Evolutionary conservation across 345 rosid species (phyloP), one percentile per base, ranked within the genome.

Genomic region (Trapa incisa): DNA sequence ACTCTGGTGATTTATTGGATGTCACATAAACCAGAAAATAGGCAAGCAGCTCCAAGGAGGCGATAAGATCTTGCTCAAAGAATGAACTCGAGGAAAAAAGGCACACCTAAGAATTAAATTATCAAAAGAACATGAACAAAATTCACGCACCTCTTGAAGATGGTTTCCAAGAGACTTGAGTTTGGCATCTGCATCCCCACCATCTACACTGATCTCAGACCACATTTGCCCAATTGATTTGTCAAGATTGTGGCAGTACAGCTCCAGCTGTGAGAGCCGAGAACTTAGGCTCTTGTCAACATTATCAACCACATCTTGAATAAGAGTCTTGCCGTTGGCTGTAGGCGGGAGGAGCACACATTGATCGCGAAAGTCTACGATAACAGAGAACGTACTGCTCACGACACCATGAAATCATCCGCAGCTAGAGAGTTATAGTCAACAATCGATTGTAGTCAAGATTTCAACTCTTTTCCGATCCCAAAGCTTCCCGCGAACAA

Each of bases 141-240:
- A 36, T 2, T 36, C 70, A 74, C 80, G 70, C 67, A 89, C 99
- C 89, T 95, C 98, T 75, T 95, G 99, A 70, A 95, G 75, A 81
- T 89, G 99, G 78, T 91, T 95, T 80, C 88, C 99, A 2, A 95
- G 69, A 65, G 88, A 82, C 75, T 85, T 89, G 61, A 95, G 97
- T 89, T 95, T 91, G 37, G 78, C 47, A 75, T 89, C 96, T 22
- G 92, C 86, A 22, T 91, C 96, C 41, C 75, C 82, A 66, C 82
- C 82, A 69, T 85, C 94, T 72, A 86, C 86, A 66, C 67, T 74
- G 76, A 88, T 74, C 57, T 91, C 97, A n/a, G 89, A 73, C 73
- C 92, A 80, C 98, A 95, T 86, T 53, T 95, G 98, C 57, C 96
- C 97, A 33, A 95, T 87, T 2, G 96, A 84, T 81, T 92, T 95